Evolutionary conservation across 2,329 filamentous ascomycete species (phyloP), one percentile per base, ranked within the genome.

Genomic region (Metarhizium sp.): DNA sequence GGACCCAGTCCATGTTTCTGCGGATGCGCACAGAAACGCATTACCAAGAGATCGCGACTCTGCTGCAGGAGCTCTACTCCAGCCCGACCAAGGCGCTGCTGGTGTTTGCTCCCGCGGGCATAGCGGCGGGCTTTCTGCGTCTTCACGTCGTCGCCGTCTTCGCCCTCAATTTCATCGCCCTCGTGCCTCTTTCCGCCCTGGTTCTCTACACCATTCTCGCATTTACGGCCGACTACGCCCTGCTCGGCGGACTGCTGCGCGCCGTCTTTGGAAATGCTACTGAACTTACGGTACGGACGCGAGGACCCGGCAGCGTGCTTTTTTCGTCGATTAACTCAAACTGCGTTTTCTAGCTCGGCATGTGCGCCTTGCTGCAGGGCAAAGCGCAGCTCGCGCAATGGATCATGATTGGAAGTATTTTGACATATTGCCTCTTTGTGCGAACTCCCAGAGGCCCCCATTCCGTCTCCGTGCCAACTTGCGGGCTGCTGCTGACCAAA

Each of bases 391-490:
- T 59, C 3, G 56, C 55, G 13, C 57, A 58, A 25, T 52, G 57
- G 43, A 52, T 54, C 20, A 58, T 58, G 54, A 59, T 59, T 46
- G 58, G 58, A 30, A 59, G 57, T 38, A 55, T 58, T 20, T 38
- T 59, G 6, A 59, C 55, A 11, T 59, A 59, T 46, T 55, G 49
- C 13, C 42, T 55, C 46, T 49, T 55, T 40, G 54, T 55, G 18
- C 18, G 25, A 18, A 18, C 45, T 30, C 25, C 25, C 30, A 32
- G 29, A 36, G 6, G 6, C 13, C 25, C 25, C 13, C 25, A 11
- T 36, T 13, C 29, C n/a, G 6, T 40, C 38, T 16, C 4, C 14
- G 13, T 6, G 11, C 5, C 38, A 16, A 14, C 38, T 16, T 1
- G 25, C 14, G 38, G 8, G 5, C 38, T 40, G 25, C 25, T 25